Percentiles rank a stretch among this genome's conserved stretches.
Evolutionary conservation across 2,329 filamentous ascomycete genomes (phyloP).

Genomic region (Venturiaceae sp.): DNA sequence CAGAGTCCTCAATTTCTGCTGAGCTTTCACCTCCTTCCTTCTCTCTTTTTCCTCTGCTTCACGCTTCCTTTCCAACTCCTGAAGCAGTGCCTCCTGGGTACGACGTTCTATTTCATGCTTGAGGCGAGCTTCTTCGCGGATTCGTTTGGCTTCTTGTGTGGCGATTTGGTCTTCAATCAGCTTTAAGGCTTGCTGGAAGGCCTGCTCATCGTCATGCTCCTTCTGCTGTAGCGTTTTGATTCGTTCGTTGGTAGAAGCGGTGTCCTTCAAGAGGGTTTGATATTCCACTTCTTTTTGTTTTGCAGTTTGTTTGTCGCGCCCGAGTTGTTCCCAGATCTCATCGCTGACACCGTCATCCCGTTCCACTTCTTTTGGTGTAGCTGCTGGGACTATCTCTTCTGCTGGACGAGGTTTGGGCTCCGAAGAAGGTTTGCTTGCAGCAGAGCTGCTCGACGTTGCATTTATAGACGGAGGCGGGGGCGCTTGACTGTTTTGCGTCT

Average conservation of each 20-base stretch:
- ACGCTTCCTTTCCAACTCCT: constrained; percentile 10
- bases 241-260: neutral
- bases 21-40: constrained; percentile 28
- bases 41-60: constrained; percentile 27
- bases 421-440: constrained; percentile 1
- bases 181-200: neutral
- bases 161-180: constrained; percentile 17
- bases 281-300: constrained; percentile 11
- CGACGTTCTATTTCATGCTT: constrained; percentile 10
- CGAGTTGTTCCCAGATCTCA: constrained; percentile 51
- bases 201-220: constrained; percentile 17
- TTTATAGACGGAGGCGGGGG: constrained; percentile 5
- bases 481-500: neutral
- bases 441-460: neutral
- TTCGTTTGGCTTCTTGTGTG: constrained; percentile 13
- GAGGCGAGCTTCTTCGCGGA: constrained; percentile 9
- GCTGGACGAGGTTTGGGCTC: neutral
- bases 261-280: neutral
- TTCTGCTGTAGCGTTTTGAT: constrained; percentile 10
- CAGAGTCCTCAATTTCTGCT: constrained; percentile 40
- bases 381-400: constrained; percentile 1
- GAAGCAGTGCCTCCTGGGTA: neutral
- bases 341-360: constrained; percentile 52
- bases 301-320: constrained; percentile 31
- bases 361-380: constrained; percentile 9